A percentile compares a stretch with the other conserved stretches of the same genome.
phyloP scores from a whole-genome alignment of 257 asterid genomes.

The Ehretia macrophylla region DNA sequence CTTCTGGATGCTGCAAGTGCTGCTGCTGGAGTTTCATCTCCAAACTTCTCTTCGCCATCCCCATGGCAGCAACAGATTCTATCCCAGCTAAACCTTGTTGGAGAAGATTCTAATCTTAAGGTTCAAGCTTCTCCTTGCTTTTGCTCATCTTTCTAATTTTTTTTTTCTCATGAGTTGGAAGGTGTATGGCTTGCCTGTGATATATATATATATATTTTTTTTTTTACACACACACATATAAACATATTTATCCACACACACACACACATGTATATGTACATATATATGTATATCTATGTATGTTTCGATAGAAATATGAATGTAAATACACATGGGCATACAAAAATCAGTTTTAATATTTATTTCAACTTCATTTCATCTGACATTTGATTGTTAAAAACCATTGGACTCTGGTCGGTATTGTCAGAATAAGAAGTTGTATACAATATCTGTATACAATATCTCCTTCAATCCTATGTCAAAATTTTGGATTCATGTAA shows the following conservation, averaged over 20 bases:
- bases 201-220: too few relatives aligned
- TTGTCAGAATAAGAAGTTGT: too few relatives aligned
- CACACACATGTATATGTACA: neutral
- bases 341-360: neutral
- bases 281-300: too few relatives aligned
- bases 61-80: slow-evolving; percentile 76
- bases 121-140: slow-evolving; percentile 26
- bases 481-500: neutral
- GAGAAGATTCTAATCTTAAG: slow-evolving; percentile 69
- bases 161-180: neutral
- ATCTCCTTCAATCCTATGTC: neutral
- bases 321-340: neutral
- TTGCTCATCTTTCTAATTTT: neutral
- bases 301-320: too few relatives aligned
- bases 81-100: slow-evolving; percentile 48
- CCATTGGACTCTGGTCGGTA: too few relatives aligned
- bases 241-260: too few relatives aligned
- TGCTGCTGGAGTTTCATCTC: slow-evolving; percentile 68
- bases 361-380: too few relatives aligned
- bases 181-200: neutral
- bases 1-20: slow-evolving; percentile 95
- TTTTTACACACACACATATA: too few relatives aligned
- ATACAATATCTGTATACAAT: too few relatives aligned
- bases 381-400: too few relatives aligned
- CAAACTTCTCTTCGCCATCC: slow-evolving; percentile 71